Evolutionary conservation across 2,329 filamentous ascomycete species (phyloP).

Genomic region (Colletotrichum tabaci): DNA sequence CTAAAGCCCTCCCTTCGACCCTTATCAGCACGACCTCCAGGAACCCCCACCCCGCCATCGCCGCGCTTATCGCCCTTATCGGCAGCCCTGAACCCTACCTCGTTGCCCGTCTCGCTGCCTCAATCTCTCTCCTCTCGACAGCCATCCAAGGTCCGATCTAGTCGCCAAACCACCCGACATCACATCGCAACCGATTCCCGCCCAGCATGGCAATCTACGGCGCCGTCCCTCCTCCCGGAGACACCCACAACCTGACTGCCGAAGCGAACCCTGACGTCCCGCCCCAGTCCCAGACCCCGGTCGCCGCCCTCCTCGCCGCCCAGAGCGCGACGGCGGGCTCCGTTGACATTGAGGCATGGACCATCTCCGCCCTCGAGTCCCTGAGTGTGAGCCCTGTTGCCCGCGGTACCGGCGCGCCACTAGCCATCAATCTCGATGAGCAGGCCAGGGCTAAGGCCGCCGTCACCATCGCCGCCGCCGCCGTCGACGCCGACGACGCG

Average conservation of each 20-base stretch:
- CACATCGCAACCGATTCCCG: not conserved
- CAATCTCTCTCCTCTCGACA: not conserved
- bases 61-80: conserved; percentile 36
- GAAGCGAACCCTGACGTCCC: conserved; percentile 42
- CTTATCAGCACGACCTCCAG: conserved; percentile 9
- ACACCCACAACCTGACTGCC: conserved; percentile 43
- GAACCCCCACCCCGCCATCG: conserved; percentile 31
- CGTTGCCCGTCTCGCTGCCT: not conserved
- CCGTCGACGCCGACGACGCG: not conserved
- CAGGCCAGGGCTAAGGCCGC: conserved; percentile 41
- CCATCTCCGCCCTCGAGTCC: conserved; percentile 69
- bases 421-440: conserved; percentile 84
- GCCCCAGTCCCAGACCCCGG: conserved; percentile 39
- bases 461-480: conserved; percentile 36
- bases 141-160: not conserved
- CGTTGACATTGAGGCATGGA: conserved; percentile 79
- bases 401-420: conserved; percentile 73
- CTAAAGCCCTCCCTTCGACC: not conserved
- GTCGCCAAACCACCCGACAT: no score
- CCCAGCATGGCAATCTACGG: conserved; percentile 66
- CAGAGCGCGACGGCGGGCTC: conserved; percentile 50
- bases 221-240: conserved; percentile 65
- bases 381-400: conserved; percentile 69
- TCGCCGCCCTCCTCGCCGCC: conserved; percentile 43
- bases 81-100: conserved; percentile 39